These are phyloP conservation scores for Corynespora cassiicola DNA, from an alignment of 2,329 filamentous ascomycete genomes.

Conservation along the genomic window DNA sequence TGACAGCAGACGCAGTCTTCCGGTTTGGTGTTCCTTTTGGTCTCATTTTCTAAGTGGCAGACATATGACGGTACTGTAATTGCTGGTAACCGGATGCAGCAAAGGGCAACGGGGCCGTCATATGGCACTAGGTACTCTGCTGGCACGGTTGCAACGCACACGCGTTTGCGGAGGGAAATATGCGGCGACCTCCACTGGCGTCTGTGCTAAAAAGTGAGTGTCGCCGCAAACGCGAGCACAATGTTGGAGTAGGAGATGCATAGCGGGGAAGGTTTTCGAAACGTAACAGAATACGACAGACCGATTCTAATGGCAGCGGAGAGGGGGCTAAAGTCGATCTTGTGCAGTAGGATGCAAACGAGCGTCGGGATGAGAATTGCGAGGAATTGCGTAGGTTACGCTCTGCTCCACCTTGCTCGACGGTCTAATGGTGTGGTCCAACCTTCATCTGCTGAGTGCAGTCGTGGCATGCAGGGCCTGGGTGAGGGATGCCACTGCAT, in stretches of 20 bases:
- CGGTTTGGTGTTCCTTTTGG: no score
- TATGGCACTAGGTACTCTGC: no score
- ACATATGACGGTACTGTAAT: conserved; percentile 1
- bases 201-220: conserved; percentile 40
- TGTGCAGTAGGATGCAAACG: conserved; percentile 24
- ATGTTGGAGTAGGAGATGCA: conserved; percentile 31
- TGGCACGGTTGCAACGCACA: conserved; percentile 6
- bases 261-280: conserved; percentile 43
- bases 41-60: no score
- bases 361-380: conserved; percentile 24
- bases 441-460: no score
- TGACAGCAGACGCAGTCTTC: no score
- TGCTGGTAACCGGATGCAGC: neutral
- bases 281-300: conserved; percentile 44
- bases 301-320: conserved; percentile 21
- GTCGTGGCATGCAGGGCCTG: no score
- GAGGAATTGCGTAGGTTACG: no score
- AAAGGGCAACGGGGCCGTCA: no score
- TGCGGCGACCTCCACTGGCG: conserved; percentile 28
- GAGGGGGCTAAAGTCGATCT: conserved; percentile 21
- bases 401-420: no score
- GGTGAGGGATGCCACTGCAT: no score
- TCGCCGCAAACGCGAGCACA: conserved; percentile 28
- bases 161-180: conserved; percentile 9
- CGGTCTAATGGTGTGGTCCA: no score